Conservation (phyloP, 164 flowering plant genomes). For the Vitis rupestris region DNA sequence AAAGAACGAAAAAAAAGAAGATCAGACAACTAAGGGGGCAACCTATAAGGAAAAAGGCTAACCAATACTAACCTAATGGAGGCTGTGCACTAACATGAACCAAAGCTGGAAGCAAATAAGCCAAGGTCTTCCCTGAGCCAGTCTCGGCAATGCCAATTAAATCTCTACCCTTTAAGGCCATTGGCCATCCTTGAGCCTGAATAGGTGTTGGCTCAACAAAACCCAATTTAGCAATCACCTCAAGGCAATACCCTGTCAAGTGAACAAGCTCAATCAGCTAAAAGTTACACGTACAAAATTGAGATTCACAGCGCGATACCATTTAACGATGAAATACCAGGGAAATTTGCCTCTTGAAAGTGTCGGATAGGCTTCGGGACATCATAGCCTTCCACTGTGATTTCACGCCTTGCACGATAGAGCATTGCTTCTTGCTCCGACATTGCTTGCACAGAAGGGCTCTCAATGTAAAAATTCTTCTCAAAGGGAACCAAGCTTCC, state of each 20-base stretch:
- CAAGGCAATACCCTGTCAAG: conserved; percentile 70
- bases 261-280: conserved; percentile 6
- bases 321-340: conserved; percentile 45
- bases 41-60: background rate
- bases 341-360: conserved; percentile 82
- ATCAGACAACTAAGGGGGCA: background rate
- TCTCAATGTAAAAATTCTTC: conserved; percentile 86
- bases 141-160: conserved; percentile 97
- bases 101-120: conserved; percentile 87
- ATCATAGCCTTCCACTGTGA: conserved; percentile 83
- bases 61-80: conserved; percentile 55
- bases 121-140: conserved; percentile 96
- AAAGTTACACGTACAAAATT: background rate
- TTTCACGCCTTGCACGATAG: conserved; percentile 68
- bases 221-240: conserved; percentile 74
- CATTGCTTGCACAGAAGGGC: conserved; percentile 69
- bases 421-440: conserved; percentile 63
- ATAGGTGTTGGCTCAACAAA: conserved; percentile 96
- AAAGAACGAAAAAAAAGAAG: background rate
- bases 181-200: conserved; percentile 99
- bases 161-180: conserved; percentile 98
- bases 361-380: conserved; percentile 76
- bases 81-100: conserved; percentile 98
- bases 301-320: background rate
- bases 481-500: conserved; percentile 72